These are phyloP conservation scores for Ensete glaucum DNA, from an alignment of 176 grass and related monocot species.

Conservation along the genomic window DNA sequence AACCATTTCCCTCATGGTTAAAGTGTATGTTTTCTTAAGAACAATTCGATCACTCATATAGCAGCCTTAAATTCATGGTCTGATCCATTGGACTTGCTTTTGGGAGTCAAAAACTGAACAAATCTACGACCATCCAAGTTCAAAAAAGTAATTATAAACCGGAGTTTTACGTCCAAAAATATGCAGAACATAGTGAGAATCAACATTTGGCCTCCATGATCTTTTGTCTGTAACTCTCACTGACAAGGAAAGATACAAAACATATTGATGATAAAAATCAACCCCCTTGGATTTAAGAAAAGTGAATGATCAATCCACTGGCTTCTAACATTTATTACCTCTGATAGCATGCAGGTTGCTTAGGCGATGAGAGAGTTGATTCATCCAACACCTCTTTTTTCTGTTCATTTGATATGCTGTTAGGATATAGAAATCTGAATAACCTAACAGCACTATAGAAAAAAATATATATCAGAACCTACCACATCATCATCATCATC, in stretches of 20 bases:
- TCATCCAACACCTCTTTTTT: slow-evolving; percentile 39
- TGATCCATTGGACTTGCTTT: slow-evolving; percentile 9
- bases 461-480: slow-evolving; percentile 20
- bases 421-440: slow-evolving; percentile 22
- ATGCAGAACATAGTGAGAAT: not conserved
- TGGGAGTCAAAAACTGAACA: not conserved
- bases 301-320: not conserved
- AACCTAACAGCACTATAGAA: slow-evolving; percentile 13
- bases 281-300: not conserved
- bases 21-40: slow-evolving; percentile 2
- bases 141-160: not conserved
- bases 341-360: slow-evolving; percentile 28
- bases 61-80: slow-evolving; percentile 6
- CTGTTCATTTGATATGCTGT: slow-evolving; percentile 50
- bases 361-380: slow-evolving; percentile 35
- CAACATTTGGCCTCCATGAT: too few relatives aligned
- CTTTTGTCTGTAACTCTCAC: too few relatives aligned
- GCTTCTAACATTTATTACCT: slow-evolving; percentile 19
- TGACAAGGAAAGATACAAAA: too few relatives aligned
- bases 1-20: slow-evolving; percentile 20
- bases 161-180: not conserved
- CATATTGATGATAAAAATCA: too few relatives aligned
- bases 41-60: slow-evolving; percentile 9
- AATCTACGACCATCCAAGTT: not conserved
- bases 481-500: slow-evolving; percentile 46